Conservation (phyloP, 768 basidiomycete species). For the Phanerochaete carnosa region DNA sequence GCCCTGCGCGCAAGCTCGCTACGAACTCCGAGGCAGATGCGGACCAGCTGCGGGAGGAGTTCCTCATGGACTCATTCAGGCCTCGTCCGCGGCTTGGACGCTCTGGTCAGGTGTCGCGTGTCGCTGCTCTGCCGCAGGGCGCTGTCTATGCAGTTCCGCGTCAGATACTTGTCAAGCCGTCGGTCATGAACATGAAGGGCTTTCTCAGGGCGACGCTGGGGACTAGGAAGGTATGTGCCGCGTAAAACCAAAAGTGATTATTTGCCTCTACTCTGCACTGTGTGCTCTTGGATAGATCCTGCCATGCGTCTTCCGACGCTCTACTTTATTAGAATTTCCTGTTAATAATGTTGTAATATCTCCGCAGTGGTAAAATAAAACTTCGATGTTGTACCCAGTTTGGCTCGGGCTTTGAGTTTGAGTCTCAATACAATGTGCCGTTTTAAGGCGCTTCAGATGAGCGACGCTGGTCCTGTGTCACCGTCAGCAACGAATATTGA, state of each 20-base stretch:
- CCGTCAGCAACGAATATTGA: too few species aligned
- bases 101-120: neutral
- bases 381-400: too few species aligned
- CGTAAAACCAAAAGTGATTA: too few species aligned
- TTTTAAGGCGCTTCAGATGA: too few species aligned
- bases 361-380: too few species aligned
- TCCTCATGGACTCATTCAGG: conserved; percentile 43
- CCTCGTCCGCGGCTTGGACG: conserved; percentile 19
- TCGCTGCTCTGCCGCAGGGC: neutral
- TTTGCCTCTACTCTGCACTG: neutral
- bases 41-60: conserved; percentile 34
- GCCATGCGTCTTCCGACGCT: neutral
- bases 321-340: too few species aligned
- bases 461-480: too few species aligned
- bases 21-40: conserved; percentile 33
- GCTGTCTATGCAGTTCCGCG: neutral
- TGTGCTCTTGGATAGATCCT: neutral
- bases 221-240: conserved; percentile 15
- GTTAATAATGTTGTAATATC: too few species aligned
- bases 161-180: conserved; percentile 2
- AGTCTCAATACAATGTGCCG: too few species aligned
- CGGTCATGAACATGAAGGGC: conserved; percentile 23
- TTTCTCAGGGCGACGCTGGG: conserved; percentile 29
- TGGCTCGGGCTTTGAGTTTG: too few species aligned
- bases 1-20: conserved; percentile 29